Conservation (phyloP, 2,329 filamentous ascomycete genomes). For the Triangularia setosa region DNA sequence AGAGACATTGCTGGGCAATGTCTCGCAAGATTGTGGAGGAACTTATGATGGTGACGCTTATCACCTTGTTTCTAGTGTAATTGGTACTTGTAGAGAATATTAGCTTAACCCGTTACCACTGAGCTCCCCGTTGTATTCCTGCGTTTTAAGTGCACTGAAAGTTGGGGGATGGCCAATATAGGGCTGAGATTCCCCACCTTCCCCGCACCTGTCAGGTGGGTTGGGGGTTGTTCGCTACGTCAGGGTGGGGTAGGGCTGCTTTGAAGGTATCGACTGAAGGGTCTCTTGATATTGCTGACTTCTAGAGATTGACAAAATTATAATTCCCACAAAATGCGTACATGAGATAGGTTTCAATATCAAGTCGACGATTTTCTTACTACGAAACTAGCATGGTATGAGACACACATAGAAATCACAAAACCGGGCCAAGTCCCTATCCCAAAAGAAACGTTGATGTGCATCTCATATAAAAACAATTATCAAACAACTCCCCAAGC, state of each 20-base stretch:
- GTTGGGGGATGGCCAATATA: not conserved
- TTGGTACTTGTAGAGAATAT: not conserved
- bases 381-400: too few species aligned
- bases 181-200: constrained; percentile 8
- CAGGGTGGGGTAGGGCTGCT: not conserved
- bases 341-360: too few species aligned
- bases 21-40: not conserved
- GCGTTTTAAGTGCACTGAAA: not conserved
- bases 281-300: too few species aligned
- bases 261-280: too few species aligned
- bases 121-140: not conserved
- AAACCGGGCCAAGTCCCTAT: not conserved
- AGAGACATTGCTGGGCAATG: not conserved
- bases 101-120: not conserved
- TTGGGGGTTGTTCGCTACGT: not conserved
- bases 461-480: too few species aligned
- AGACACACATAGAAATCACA: not conserved
- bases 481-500: constrained; percentile 34
- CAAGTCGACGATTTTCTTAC: too few species aligned
- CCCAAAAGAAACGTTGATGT: too few species aligned
- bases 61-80: not conserved
- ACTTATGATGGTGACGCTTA: not conserved
- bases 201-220: constrained; percentile 5
- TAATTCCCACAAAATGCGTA: too few species aligned
- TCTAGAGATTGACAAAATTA: too few species aligned